These are phyloP conservation scores for Lecanicillium sp. DNA, from an alignment of 2,329 filamentous ascomycete species.

Conservation along the genomic window DNA sequence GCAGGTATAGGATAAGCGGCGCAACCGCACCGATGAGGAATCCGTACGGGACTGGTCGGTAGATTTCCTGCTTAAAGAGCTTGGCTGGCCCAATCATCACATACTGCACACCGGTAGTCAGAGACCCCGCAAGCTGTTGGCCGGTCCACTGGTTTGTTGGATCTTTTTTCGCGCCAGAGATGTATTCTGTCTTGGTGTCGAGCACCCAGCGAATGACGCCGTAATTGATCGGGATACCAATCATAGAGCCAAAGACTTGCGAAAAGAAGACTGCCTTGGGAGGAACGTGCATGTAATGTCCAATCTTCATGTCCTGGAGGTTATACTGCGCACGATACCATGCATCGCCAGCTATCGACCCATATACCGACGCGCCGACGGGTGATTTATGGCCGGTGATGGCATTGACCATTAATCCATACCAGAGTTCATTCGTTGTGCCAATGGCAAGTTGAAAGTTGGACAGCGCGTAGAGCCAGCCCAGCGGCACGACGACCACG, in stretches of 20 bases:
- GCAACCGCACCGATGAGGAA: conserved; percentile 41
- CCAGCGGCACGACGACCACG: conserved; percentile 47
- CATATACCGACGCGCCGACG: conserved; percentile 49
- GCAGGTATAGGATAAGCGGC: conserved; percentile 38
- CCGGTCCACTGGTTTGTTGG: conserved; percentile 56
- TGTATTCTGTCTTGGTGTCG: conserved; percentile 46
- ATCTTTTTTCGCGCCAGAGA: conserved; percentile 42
- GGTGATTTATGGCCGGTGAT: conserved; percentile 45
- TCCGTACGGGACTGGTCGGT: conserved; percentile 41
- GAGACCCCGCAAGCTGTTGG: conserved; percentile 39
- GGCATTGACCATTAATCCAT: conserved; percentile 51
- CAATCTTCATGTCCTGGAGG: conserved; percentile 57
- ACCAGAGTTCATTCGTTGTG: conserved; percentile 52
- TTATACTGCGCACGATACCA: conserved; percentile 53
- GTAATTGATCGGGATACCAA: conserved; percentile 55
- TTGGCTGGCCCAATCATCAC: conserved; percentile 46
- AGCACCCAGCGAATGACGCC: conserved; percentile 54
- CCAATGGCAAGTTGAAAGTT: conserved; percentile 47
- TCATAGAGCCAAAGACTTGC: conserved; percentile 49
- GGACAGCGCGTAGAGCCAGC: conserved; percentile 52
- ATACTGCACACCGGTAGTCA: conserved; percentile 52
- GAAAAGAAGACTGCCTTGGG: conserved; percentile 53
- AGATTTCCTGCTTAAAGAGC: conserved; percentile 41
- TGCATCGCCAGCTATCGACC: conserved; percentile 51
- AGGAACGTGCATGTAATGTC: conserved; percentile 55